A percentile compares a stretch with the other conserved stretches of the same genome.
Evolutionary conservation across 225 moss, liverwort and hornwort genomes (phyloP).

Genomic region (Bryoerythrophyllum caledonicum): DNA sequence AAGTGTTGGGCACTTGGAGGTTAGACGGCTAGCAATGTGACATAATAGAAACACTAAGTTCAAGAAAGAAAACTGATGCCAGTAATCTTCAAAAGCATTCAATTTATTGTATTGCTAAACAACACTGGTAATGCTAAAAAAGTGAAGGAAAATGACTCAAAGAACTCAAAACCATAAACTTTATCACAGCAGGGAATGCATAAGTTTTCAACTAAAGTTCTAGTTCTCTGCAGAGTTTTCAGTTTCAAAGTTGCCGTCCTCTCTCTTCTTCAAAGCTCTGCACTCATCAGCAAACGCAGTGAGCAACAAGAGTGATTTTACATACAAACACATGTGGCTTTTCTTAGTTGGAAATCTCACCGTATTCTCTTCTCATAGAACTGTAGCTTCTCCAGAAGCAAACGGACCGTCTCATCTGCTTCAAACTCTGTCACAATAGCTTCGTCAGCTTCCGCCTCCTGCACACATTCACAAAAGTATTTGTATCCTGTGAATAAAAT

Average conservation of each 20-base stretch:
- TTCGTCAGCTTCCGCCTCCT: slow-evolving; percentile 39
- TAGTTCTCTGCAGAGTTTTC: background rate
- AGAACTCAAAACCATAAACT: background rate
- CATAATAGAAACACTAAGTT: background rate
- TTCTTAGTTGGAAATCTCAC: slow-evolving; percentile 22
- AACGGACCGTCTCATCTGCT: slow-evolving; percentile 43
- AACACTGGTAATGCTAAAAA: background rate
- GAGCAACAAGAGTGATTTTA: background rate
- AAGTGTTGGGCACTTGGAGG: no score
- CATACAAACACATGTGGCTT: slow-evolving; percentile 1
- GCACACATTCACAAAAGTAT: background rate
- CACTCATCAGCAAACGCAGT: slow-evolving; percentile 8
- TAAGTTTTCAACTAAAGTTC: background rate
- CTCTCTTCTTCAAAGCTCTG: slow-evolving; percentile 32
- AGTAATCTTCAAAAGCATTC: background rate
- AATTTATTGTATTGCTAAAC: background rate
- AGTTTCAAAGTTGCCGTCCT: background rate
- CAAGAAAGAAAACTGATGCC: background rate
- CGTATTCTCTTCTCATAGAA: slow-evolving; percentile 43
- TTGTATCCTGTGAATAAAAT: background rate
- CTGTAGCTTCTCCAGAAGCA: slow-evolving; percentile 42
- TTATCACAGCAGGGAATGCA: background rate
- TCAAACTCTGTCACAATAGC: slow-evolving; percentile 45
- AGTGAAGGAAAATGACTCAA: background rate
- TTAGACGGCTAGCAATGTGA: background rate